Percentiles rank a stretch among this genome's conserved stretches.
These are phyloP conservation scores for Aegilops tauschii DNA, from an alignment of 176 grass and related monocot genomes.

Conservation along the genomic window DNA sequence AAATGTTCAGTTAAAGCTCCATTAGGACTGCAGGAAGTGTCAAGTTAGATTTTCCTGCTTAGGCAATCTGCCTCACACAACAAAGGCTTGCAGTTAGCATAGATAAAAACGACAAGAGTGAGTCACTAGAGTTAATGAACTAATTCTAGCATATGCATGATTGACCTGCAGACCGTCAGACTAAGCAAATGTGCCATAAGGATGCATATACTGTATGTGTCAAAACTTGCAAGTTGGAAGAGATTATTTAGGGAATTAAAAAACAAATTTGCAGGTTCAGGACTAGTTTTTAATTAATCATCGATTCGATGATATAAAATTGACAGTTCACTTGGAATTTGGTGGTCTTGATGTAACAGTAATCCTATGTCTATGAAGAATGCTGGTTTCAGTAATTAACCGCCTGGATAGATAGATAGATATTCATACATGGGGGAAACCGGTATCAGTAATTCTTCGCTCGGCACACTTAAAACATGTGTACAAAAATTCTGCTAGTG, in stretches of 20 bases:
- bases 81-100: background rate
- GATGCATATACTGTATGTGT: no score
- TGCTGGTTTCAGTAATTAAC: no score
- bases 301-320: no score
- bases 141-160: background rate
- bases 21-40: background rate
- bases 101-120: background rate
- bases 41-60: background rate
- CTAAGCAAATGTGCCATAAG: background rate
- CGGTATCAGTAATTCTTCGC: no score
- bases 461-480: no score
- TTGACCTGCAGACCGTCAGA: background rate
- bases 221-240: background rate
- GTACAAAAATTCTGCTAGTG: no score
- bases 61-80: background rate
- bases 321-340: no score
- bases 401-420: no score
- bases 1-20: background rate
- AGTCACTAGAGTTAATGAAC: no score
- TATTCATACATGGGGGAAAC: no score
- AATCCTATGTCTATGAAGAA: no score
- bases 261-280: background rate
- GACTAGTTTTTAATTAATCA: background rate
- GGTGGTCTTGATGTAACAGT: no score
- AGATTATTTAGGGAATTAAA: background rate